Evolutionary conservation across 108 stramenopile genomes (phyloP).

Genomic region (Nitzschia sp.): DNA sequence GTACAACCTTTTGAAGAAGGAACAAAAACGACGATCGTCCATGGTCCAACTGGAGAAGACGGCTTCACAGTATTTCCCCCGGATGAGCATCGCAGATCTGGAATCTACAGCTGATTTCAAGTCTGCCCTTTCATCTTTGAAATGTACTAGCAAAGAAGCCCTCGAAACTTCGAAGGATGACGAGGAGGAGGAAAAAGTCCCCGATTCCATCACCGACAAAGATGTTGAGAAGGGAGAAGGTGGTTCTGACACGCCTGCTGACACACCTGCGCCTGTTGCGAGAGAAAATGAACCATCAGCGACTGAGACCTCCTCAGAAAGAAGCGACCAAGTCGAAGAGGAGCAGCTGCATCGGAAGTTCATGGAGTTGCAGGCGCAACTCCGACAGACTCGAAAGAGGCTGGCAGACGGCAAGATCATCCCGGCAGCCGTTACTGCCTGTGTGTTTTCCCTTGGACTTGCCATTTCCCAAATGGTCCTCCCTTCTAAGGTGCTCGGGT

Average conservation of each 20-base stretch:
- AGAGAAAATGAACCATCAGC: background rate
- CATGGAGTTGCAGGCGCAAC: background rate
- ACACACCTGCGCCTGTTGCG: background rate
- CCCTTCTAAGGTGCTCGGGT: constrained; percentile 64
- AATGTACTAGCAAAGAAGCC: background rate
- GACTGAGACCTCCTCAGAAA: background rate
- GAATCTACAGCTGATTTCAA: background rate
- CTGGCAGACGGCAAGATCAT: constrained; percentile 13
- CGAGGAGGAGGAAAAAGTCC: background rate
- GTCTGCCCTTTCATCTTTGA: background rate
- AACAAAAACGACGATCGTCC: background rate
- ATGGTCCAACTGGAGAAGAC: background rate
- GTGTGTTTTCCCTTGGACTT: constrained; percentile 61
- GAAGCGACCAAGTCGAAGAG: background rate
- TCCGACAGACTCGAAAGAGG: background rate
- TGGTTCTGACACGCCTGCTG: background rate
- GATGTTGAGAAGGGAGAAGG: background rate
- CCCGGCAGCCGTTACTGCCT: constrained; percentile 28
- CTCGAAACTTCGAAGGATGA: background rate
- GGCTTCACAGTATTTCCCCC: background rate
- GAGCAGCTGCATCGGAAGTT: background rate
- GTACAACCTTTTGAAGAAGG: background rate
- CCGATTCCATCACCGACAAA: background rate
- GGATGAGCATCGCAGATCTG: background rate
- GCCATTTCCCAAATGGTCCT: constrained; percentile 65